Evolutionary conservation across 1,284 basidiomycete species (phyloP).

Genomic region (Cryptococcus sp.): DNA sequence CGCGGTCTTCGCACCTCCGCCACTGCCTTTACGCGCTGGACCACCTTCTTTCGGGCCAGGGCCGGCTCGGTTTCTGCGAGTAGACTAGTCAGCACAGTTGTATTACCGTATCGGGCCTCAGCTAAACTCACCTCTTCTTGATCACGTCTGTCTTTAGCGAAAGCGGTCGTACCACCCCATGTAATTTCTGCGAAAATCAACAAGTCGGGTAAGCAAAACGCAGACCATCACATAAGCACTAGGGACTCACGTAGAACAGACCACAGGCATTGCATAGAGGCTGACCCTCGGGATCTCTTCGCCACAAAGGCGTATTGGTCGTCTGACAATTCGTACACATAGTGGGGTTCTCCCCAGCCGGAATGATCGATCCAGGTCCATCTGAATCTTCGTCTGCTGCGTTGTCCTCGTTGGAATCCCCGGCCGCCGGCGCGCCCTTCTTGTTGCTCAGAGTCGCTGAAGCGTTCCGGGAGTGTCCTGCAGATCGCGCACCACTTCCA

Average conservation of each 20-base stretch:
- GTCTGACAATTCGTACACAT: conserved; percentile 93
- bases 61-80: conserved; percentile 21
- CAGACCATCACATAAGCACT: conserved; percentile 6
- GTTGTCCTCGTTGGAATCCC: conserved; percentile 1
- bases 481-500: background rate
- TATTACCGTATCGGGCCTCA: background rate
- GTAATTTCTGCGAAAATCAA: conserved; percentile 72
- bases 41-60: conserved; percentile 25
- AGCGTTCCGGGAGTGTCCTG: conserved; percentile 19
- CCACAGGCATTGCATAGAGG: conserved; percentile 89
- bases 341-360: conserved; percentile 66
- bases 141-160: conserved; percentile 96
- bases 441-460: conserved; percentile 13
- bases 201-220: conserved; percentile 18
- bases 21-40: conserved; percentile 18
- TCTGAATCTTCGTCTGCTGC: conserved; percentile 9
- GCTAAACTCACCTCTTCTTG: conserved; percentile 77
- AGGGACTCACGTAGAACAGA: conserved; percentile 74
- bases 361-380: conserved; percentile 30
- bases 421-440: background rate
- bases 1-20: background rate
- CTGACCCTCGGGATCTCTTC: conserved; percentile 91
- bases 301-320: conserved; percentile 92
- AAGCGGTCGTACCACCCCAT: conserved; percentile 88
- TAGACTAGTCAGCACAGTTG: background rate